phyloP scores from a whole-genome alignment of 1,284 basidiomycete genomes.

The Athelia psychrophila region DNA sequence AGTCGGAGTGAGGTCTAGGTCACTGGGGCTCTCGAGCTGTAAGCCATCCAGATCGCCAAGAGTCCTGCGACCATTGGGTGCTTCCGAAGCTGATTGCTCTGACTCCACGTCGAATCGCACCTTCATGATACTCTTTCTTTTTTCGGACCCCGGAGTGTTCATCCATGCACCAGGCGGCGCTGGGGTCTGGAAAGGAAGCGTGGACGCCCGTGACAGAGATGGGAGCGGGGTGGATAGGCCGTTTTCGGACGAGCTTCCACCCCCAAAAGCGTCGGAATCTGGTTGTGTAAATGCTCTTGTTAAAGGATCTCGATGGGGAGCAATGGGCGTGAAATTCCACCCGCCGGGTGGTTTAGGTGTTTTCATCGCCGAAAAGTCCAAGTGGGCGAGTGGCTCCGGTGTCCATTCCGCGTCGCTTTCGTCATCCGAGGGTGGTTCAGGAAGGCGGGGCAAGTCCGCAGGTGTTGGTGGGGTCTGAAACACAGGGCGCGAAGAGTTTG shows the following conservation, averaged over 20 bases:
- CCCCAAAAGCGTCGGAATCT: slow-evolving; percentile 10
- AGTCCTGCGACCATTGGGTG: slow-evolving; percentile 10
- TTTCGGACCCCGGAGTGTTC: slow-evolving; percentile 49
- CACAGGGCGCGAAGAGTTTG: slow-evolving; percentile 39
- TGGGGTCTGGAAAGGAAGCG: slow-evolving; percentile 54
- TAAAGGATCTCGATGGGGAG: slow-evolving; percentile 24
- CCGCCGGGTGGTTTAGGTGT: slow-evolving; percentile 70
- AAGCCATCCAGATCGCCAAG: slow-evolving; percentile 17
- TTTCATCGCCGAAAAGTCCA: slow-evolving; percentile 41
- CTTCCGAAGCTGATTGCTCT: slow-evolving; percentile 36
- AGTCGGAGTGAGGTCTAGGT: not conserved
- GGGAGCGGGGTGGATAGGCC: slow-evolving; percentile 40
- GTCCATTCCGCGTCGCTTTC: slow-evolving; percentile 28
- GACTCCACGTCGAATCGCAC: slow-evolving; percentile 64
- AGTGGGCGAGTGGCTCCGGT: slow-evolving; percentile 16
- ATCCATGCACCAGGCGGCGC: slow-evolving; percentile 72
- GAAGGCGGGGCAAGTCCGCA: slow-evolving; percentile 51
- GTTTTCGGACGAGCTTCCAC: slow-evolving; percentile 16
- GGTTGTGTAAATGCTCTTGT: slow-evolving; percentile 24
- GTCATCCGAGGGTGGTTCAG: slow-evolving; percentile 55
- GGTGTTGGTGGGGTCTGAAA: slow-evolving; percentile 65
- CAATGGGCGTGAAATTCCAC: slow-evolving; percentile 60
- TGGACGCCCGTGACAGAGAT: slow-evolving; percentile 39
- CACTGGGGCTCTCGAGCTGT: slow-evolving; percentile 3
- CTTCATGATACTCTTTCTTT: slow-evolving; percentile 45